These are phyloP conservation scores for Aspergillus phoenicis DNA, from an alignment of 2,329 filamentous ascomycete species.

Conservation along the genomic window DNA sequence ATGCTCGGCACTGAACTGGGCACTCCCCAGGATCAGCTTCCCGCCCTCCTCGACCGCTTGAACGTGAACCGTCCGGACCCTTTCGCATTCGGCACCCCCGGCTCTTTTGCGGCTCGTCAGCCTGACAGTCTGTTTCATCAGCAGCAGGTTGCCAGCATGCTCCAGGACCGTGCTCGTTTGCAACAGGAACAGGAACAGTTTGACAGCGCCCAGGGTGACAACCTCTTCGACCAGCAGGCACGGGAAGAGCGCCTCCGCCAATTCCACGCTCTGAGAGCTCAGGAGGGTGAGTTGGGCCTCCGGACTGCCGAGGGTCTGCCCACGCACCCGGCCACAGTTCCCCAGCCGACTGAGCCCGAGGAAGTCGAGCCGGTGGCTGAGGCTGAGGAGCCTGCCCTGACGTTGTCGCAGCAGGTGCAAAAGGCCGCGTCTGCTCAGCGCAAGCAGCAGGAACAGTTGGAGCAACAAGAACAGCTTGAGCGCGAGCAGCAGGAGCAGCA, in stretches of 20 bases:
- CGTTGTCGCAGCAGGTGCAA: constrained; percentile 81
- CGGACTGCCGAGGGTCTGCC: constrained; percentile 44
- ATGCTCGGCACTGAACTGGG: constrained; percentile 52
- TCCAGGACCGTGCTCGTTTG: constrained; percentile 62
- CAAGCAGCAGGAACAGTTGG: constrained; percentile 37
- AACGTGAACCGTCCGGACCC: constrained; percentile 58
- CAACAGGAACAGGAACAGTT: constrained; percentile 64
- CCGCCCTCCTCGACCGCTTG: constrained; percentile 66
- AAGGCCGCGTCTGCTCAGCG: constrained; percentile 60
- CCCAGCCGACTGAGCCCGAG: constrained; percentile 27
- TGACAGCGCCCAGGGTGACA: constrained; percentile 45
- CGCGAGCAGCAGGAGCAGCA: constrained; percentile 36
- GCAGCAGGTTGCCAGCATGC: constrained; percentile 61
- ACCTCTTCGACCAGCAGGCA: constrained; percentile 53
- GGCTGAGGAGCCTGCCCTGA: constrained; percentile 59
- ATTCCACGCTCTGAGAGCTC: constrained; percentile 77
- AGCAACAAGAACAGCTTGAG: constrained; percentile 35
- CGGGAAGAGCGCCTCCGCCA: constrained; percentile 74
- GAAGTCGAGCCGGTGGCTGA: constrained; percentile 27
- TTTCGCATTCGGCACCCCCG: constrained; percentile 51
- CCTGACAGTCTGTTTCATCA: constrained; percentile 51
- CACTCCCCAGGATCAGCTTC: constrained; percentile 72
- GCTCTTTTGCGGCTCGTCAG: constrained; percentile 51
- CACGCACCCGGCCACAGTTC: constrained; percentile 41
- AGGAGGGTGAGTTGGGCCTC: constrained; percentile 60